Percentiles rank a stretch among this genome's conserved stretches.
phyloP scores from a whole-genome alignment of 495 filamentous ascomycete species.

The Neurospora tetrasperma region DNA sequence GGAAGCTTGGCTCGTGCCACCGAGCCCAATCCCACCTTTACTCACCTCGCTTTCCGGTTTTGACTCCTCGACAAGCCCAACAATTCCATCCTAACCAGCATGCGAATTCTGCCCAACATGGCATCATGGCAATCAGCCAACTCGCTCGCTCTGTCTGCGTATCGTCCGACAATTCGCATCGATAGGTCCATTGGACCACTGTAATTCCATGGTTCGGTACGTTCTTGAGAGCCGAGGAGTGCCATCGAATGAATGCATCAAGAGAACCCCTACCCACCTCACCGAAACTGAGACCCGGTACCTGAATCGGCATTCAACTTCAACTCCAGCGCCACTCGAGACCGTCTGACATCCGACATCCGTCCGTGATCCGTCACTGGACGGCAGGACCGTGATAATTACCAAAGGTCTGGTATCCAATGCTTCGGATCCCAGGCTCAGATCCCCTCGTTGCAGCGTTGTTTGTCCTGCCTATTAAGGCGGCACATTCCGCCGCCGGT shows the following conservation, averaged over 20 bases:
- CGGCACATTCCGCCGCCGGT: neutral
- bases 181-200: neutral
- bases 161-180: neutral
- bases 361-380: neutral
- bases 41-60: neutral
- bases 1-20: neutral
- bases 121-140: neutral
- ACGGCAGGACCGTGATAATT: neutral
- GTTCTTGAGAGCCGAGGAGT: neutral
- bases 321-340: neutral
- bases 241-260: neutral
- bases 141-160: neutral
- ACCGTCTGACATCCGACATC: neutral
- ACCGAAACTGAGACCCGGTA: neutral
- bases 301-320: neutral
- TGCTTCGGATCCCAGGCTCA: neutral
- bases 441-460: neutral
- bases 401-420: neutral
- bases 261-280: neutral
- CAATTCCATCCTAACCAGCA: neutral
- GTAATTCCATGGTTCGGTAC: neutral
- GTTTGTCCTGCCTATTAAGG: neutral
- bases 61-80: neutral
- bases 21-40: neutral
- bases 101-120: neutral